These are phyloP conservation scores for Botryotinia calthae DNA, from an alignment of 2,329 filamentous ascomycete species.

Conservation along the genomic window DNA sequence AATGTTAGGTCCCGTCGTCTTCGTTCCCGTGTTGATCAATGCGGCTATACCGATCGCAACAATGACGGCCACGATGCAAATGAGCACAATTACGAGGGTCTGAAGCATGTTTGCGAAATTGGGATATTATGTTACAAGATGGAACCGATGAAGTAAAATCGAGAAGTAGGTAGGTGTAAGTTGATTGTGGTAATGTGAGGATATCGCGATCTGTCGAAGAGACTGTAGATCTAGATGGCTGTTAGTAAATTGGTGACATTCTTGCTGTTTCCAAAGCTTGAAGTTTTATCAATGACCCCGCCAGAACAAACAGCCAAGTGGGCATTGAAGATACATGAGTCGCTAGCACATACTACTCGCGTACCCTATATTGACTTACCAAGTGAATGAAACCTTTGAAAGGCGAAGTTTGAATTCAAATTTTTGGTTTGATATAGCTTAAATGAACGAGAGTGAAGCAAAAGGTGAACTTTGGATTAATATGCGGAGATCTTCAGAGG, in stretches of 20 bases:
- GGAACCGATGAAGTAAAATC: background rate
- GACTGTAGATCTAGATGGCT: conserved; percentile 5
- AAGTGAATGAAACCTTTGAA: background rate
- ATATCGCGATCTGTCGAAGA: background rate
- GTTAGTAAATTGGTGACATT: background rate
- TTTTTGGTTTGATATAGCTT: background rate
- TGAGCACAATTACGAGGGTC: conserved; percentile 10
- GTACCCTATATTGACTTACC: background rate
- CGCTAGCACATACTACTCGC: background rate
- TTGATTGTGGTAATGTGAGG: background rate
- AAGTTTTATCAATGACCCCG: background rate
- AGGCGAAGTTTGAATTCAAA: background rate
- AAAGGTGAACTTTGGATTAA: background rate
- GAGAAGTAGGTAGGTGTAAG: background rate
- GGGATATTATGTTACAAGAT: background rate
- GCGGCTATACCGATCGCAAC: conserved; percentile 1
- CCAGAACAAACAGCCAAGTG: background rate
- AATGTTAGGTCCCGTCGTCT: background rate
- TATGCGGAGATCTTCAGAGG: background rate
- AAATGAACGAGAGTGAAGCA: background rate
- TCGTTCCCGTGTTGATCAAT: conserved; percentile 4
- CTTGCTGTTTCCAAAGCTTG: background rate
- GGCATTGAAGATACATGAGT: background rate
- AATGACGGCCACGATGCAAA: conserved; percentile 2
- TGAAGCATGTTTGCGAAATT: conserved; percentile 7